Base-by-base conservation (phyloP, 768 basidiomycete species). In the Suillus bovinus region DNA sequence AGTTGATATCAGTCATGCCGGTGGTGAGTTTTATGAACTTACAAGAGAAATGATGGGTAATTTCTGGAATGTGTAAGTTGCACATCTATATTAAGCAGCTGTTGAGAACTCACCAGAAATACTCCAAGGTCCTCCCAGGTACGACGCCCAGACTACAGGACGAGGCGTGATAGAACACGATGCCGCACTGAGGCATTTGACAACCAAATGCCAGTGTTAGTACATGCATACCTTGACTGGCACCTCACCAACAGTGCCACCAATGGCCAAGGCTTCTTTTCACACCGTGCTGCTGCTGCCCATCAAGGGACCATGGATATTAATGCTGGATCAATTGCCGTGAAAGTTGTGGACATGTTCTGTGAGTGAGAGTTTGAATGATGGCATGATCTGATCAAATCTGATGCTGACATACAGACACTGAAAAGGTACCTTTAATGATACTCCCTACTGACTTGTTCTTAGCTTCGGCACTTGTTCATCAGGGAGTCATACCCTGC, bases 401-500 rank as follows among this genome's bases (percentile, higher is more conserved):
- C 11, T 11, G 7, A 16, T 61, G 42, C 42, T 44, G 42, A 44
- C 3, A 10, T 46, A 11, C n/a, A 61, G 63, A 34, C n/a, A 38
- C 59, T 34, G 36, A 61, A 17, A 20, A n/a, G 22, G 6, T 61
- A 4, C 9, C 52, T 31, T 13, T 56, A n/a, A n/a, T 13, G 13
- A 8, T 6, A 64, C 58, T 31, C 27, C 33, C 2, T 44, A 46
- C 27, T 5, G 60, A 61, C 11, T 0, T 9, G 9, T 61, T 52
- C 24, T 33, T 57, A n/a, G 60, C 44, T 0, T 64, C 60, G 2
- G 60, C 63, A 6, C 53, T 64, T 5, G n/a, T 61, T 4, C 17
- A 60, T n/a, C 63, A 61, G 36, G 63, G 63, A 0, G 8, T 64
- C 0, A 39, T 64, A 10, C 63, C 63, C 14, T 64, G 63, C 29